phyloP scores from a whole-genome alignment of 2,329 filamentous ascomycete species.

The Botrytis galanthina region DNA sequence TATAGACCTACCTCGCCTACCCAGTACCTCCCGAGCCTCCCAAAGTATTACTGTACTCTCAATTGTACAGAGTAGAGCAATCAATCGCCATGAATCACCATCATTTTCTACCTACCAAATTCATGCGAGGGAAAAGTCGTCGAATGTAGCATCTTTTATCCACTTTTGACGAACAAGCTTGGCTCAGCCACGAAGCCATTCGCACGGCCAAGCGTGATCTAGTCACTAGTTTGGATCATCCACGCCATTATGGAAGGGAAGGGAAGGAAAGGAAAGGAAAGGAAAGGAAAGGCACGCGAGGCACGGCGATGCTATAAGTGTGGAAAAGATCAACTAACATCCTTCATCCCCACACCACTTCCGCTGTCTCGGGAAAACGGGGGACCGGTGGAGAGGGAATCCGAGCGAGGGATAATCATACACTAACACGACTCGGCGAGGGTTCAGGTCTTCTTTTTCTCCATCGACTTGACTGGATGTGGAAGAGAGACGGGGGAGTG shows the following conservation, averaged over 20 bases:
- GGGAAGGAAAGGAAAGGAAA: neutral
- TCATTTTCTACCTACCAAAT: neutral
- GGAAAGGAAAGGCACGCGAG: no score
- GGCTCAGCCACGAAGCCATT: constrained; percentile 5
- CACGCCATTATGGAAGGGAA: neutral
- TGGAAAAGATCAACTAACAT: neutral
- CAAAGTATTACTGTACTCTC: neutral
- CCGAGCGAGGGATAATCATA: neutral
- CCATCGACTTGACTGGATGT: neutral
- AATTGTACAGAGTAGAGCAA: neutral
- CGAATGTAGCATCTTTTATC: neutral
- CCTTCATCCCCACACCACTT: neutral
- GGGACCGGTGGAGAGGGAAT: neutral
- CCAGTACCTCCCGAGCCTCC: no score
- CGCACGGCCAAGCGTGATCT: neutral
- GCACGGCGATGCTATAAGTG: neutral
- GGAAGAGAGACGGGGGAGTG: neutral
- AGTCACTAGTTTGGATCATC: neutral
- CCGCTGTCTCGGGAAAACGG: constrained; percentile 8
- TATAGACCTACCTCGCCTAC: neutral
- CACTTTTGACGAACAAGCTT: neutral
- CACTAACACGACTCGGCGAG: neutral
- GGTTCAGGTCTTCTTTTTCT: neutral
- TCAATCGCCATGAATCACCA: neutral
- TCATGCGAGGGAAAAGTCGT: neutral